phyloP scores from a whole-genome alignment of 2,329 filamentous ascomycete genomes.

The Aureobasidium zeae region DNA sequence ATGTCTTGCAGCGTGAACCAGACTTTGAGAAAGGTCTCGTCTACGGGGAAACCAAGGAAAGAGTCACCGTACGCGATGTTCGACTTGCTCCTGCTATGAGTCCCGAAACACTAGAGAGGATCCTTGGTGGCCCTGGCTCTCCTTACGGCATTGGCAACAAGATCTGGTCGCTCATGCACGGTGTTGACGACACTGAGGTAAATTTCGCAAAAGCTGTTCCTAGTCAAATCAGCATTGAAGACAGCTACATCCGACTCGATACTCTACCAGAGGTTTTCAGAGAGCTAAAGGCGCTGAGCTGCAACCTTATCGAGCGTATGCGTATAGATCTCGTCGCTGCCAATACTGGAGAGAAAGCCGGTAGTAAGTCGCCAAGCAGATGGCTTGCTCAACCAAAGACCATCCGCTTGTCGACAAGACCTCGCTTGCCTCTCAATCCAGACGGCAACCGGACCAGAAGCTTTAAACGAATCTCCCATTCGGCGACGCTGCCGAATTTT shows the following conservation, averaged over 20 bases:
- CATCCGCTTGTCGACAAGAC: conserved; percentile 68
- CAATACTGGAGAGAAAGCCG: conserved; percentile 29
- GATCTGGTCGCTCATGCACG: conserved; percentile 72
- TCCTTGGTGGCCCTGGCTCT: conserved; percentile 61
- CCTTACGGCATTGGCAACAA: conserved; percentile 62
- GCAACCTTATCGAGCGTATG: conserved; percentile 69
- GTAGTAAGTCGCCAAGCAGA: conserved; percentile 20
- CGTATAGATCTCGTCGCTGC: conserved; percentile 60
- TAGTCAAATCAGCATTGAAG: conserved; percentile 87
- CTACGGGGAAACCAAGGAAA: conserved; percentile 43
- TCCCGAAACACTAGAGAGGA: conserved; percentile 53
- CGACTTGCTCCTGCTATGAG: conserved; percentile 55
- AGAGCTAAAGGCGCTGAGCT: conserved; percentile 59
- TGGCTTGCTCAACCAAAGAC: conserved; percentile 81
- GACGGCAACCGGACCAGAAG: conserved; percentile 48
- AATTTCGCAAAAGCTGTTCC: conserved; percentile 62
- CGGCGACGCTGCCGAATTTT: conserved; percentile 61
- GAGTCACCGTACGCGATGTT: conserved; percentile 57
- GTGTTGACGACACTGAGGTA: conserved; percentile 67
- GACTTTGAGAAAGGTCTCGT: conserved; percentile 38
- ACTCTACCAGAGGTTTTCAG: conserved; percentile 53
- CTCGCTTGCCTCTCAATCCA: conserved; percentile 43
- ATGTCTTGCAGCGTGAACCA: conserved; percentile 43
- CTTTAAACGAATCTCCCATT: conserved; percentile 66
- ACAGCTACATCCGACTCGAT: conserved; percentile 70